Percentiles rank a stretch among this genome's conserved stretches.
These are phyloP conservation scores for Plasmodium vinckei DNA, from an alignment of 169 alveolate genomes.

Conservation along the genomic window DNA sequence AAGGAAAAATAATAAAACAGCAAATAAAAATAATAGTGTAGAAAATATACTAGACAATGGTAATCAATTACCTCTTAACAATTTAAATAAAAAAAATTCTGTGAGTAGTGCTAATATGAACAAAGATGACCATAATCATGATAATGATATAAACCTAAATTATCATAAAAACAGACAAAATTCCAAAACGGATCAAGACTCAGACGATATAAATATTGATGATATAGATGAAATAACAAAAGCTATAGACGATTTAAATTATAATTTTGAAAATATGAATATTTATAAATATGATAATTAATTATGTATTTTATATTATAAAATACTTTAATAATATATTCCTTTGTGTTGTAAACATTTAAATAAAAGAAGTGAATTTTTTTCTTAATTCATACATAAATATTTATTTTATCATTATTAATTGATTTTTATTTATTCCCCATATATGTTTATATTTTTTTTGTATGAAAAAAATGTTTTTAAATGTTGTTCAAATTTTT, in stretches of 20 bases:
- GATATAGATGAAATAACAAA: slow-evolving; percentile 71
- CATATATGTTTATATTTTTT: too few relatives aligned
- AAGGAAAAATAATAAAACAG: neutral
- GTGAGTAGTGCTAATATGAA: neutral
- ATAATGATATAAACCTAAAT: slow-evolving; percentile 4
- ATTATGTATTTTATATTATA: neutral
- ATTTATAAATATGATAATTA: slow-evolving; percentile 64
- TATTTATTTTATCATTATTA: too few relatives aligned
- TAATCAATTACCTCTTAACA: neutral
- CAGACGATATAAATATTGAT: slow-evolving; percentile 63
- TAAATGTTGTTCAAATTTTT: too few relatives aligned
- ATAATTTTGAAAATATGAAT: slow-evolving; percentile 72
- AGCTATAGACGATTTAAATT: slow-evolving; percentile 59
- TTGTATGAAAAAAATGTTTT: too few relatives aligned
- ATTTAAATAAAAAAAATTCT: neutral
- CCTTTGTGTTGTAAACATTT: too few relatives aligned
- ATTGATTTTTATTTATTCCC: too few relatives aligned
- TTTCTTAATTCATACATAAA: too few relatives aligned
- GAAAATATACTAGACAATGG: neutral
- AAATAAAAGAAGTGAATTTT: too few relatives aligned
- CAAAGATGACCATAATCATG: neutral
- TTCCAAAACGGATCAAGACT: slow-evolving; percentile 10
- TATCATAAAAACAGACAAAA: neutral
- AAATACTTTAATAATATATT: too few relatives aligned
- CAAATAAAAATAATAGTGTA: neutral